Evolutionary conservation across 1,139 yeast genomes (phyloP).

Genomic region (Petasospora fabianii): DNA sequence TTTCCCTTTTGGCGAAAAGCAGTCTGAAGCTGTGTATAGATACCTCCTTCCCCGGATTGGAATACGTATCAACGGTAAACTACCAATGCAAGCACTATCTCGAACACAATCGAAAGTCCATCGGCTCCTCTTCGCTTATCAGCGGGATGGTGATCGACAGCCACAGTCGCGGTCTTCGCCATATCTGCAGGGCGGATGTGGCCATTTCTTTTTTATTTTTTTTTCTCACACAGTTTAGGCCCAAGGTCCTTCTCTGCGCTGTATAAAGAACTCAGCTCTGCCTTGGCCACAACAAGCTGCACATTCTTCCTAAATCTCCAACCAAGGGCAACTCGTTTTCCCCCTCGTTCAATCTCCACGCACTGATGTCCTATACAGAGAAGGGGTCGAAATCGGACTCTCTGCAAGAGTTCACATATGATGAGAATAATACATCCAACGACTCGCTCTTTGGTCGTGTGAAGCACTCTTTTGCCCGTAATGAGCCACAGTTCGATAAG

Average conservation of each 20-base stretch:
- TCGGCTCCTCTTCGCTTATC: not conserved
- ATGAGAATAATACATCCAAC: conserved; percentile 1
- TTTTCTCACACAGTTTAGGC: not conserved
- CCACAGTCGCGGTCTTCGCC: not conserved
- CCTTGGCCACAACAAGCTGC: not conserved
- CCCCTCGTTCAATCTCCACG: not conserved
- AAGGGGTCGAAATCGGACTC: not conserved
- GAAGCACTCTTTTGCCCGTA: conserved; percentile 38
- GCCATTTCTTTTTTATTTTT: not conserved
- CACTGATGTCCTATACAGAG: conserved; percentile 5
- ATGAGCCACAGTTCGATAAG: conserved; percentile 34
- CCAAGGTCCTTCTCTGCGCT: too few species aligned
- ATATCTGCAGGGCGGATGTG: too few species aligned
- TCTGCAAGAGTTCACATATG: not conserved
- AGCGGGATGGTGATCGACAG: too few species aligned
- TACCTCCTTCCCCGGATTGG: too few species aligned
- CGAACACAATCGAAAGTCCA: too few species aligned
- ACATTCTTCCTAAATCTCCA: not conserved
- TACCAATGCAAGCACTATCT: too few species aligned
- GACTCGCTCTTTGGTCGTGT: conserved; percentile 3
- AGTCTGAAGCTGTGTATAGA: too few species aligned
- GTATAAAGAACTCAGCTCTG: too few species aligned
- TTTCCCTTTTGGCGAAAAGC: too few species aligned
- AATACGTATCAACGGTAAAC: too few species aligned
- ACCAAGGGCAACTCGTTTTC: not conserved